A percentile compares a stretch with the other conserved stretches of the same genome.
Conservation (phyloP, 108 stramenopile species). For the Cyclotella sp. region DNA sequence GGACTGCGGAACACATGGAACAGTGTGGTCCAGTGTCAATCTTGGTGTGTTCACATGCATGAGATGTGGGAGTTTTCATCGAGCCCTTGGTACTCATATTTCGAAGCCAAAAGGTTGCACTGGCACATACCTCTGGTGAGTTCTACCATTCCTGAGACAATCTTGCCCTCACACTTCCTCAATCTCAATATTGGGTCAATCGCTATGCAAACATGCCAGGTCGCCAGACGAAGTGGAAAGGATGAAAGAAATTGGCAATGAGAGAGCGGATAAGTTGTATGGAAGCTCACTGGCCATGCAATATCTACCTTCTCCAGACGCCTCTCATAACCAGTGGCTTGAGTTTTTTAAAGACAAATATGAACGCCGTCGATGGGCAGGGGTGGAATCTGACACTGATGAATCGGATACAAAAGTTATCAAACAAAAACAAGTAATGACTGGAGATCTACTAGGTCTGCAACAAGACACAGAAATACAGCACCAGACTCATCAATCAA, state of each 20-base stretch:
- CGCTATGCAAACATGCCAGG: constrained; percentile 12
- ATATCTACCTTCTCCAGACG: constrained; percentile 6
- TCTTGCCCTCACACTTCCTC: not conserved
- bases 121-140: constrained; percentile 34
- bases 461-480: not conserved
- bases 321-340: constrained; percentile 31
- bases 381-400: too few species aligned
- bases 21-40: constrained; percentile 47
- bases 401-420: not conserved
- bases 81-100: constrained; percentile 81
- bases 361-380: constrained; percentile 18
- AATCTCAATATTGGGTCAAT: not conserved
- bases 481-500: not conserved
- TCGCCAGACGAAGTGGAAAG: constrained; percentile 46
- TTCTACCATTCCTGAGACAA: not conserved
- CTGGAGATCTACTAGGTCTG: constrained; percentile 1
- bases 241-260: constrained; percentile 44
- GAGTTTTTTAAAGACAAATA: constrained; percentile 49
- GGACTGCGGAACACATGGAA: constrained; percentile 39
- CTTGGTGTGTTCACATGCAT: constrained; percentile 78
- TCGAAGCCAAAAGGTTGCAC: constrained; percentile 64
- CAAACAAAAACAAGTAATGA: not conserved
- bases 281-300: constrained; percentile 9
- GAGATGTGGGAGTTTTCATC: constrained; percentile 78
- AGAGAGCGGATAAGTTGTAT: constrained; percentile 28